Percentiles rank a stretch among this genome's conserved stretches.
These are phyloP conservation scores for Tolypocladium guangdongense DNA, from an alignment of 2,329 filamentous ascomycete genomes.

Conservation along the genomic window DNA sequence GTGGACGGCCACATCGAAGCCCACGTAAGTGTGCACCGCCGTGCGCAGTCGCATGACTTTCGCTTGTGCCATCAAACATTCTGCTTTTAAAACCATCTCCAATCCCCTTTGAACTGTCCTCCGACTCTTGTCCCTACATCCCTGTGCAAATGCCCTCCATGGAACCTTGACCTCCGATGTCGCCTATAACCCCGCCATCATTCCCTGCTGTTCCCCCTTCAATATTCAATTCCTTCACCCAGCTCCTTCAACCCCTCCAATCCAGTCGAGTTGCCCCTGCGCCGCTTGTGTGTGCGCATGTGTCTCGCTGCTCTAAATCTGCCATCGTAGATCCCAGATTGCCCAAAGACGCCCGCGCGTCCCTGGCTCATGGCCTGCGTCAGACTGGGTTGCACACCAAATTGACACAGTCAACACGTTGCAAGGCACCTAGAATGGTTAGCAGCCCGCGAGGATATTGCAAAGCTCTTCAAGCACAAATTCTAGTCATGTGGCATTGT, in stretches of 20 bases:
- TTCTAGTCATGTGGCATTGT: slow-evolving; percentile 7
- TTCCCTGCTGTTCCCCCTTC: not conserved
- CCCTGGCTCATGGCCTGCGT: not conserved
- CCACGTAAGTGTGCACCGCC: not conserved
- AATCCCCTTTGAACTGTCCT: not conserved
- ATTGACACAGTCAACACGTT: not conserved
- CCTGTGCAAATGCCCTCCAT: not conserved
- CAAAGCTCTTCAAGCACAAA: not conserved
- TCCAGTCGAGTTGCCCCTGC: not conserved
- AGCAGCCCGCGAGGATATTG: not conserved
- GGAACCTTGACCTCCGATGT: too few relatives aligned
- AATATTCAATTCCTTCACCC: not conserved
- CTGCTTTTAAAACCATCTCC: not conserved
- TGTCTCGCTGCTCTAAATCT: not conserved
- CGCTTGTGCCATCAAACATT: not conserved
- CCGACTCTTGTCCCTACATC: not conserved
- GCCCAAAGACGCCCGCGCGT: not conserved
- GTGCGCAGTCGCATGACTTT: not conserved
- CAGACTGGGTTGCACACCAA: too few relatives aligned
- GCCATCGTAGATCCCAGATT: not conserved
- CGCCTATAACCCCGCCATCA: not conserved
- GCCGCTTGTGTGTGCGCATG: too few relatives aligned
- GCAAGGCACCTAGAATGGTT: too few relatives aligned
- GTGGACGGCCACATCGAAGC: not conserved
- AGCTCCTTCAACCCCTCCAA: not conserved